phyloP scores from a whole-genome alignment of 352 stramenopile species.

The Globisporangium uncinulatum region DNA sequence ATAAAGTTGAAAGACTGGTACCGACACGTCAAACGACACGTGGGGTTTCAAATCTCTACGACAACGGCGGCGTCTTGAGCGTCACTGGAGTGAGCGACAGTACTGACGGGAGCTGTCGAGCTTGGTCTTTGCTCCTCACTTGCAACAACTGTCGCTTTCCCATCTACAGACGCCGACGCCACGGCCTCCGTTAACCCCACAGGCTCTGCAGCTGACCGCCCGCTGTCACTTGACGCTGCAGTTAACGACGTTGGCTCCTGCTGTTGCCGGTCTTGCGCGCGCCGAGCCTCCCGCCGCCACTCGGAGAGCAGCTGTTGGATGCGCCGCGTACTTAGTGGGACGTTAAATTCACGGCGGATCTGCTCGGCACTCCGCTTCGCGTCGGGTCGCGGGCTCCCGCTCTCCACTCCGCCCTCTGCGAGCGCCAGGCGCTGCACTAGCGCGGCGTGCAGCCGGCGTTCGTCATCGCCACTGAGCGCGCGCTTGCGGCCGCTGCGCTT shows the following conservation, averaged over 20 bases:
- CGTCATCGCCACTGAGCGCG: conserved; percentile 34
- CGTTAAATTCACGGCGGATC: conserved; percentile 38
- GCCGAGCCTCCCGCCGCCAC: conserved; percentile 30
- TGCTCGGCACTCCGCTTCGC: conserved; percentile 39
- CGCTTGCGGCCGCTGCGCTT: conserved; percentile 52
- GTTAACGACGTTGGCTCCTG: background rate
- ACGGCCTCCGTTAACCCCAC: too few relatives aligned
- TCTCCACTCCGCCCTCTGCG: background rate
- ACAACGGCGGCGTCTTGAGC: too few relatives aligned
- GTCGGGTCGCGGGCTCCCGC: background rate
- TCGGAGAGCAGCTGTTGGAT: conserved; percentile 53
- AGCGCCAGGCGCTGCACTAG: conserved; percentile 15
- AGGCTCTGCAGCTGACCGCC: background rate
- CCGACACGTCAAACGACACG: too few relatives aligned
- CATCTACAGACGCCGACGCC: too few relatives aligned
- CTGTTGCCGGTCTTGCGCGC: conserved; percentile 23
- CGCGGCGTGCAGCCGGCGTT: conserved; percentile 31
- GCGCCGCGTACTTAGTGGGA: conserved; percentile 46
- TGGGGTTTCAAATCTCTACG: too few relatives aligned
- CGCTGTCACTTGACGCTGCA: background rate
- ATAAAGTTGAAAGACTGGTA: too few relatives aligned
- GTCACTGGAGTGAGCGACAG: too few relatives aligned
- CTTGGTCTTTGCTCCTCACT: too few relatives aligned
- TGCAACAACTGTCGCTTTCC: too few relatives aligned
- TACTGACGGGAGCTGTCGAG: too few relatives aligned